Evolutionary conservation across 768 basidiomycete genomes (phyloP), one percentile per base, ranked within the genome.

Genomic region (Mycena olivaceomarginata): DNA sequence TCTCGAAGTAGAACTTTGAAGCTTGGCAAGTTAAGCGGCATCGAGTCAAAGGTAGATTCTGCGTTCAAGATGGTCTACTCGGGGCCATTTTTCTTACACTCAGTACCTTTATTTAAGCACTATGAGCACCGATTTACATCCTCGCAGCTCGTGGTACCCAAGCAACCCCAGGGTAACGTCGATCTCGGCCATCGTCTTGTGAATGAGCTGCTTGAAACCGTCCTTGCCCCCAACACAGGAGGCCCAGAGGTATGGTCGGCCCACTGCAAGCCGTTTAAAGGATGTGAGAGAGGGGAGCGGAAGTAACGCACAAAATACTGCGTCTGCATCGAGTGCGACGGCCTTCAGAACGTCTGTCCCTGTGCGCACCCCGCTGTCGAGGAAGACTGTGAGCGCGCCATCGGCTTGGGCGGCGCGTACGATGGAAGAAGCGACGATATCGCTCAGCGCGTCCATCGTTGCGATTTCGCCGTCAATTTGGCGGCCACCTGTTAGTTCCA

Each of bases 351-450:
- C 51, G 16, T 53, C 51, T n/a, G 51, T 53, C 20, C 51, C 51
- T 18, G 51, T 53, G 51, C 51, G 51, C 51, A 53, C 51, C 51
- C 51, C 51, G n/a, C 51, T 53, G 51, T 53, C 51, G 51, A 53
- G 51, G 51, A 53, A 53, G 51, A 53, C 51, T 20, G 51, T 53
- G 51, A 53, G n/a, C 18, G 20, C n/a, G 20, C 51, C 51, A 13
- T 53, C 20, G 51, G 18, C 51, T n/a, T 53, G 51, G 51, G 51
- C 51, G 20, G 51, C n/a, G 18, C n/a, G 51, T 20, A 53, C 51
- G 8, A 53, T 15, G 51, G 51, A 20, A 20, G 51, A 53, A 20
- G 18, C 4, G 18, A 16, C n/a, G 4, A 53, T 53, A 18, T 53
- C 51, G n/a, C 18, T 20, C 15, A 53, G 51, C 6, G 51, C 51